Evolutionary conservation across 2,329 filamentous ascomycete species (phyloP).

Genomic region (Macroventuria anomochaeta): DNA sequence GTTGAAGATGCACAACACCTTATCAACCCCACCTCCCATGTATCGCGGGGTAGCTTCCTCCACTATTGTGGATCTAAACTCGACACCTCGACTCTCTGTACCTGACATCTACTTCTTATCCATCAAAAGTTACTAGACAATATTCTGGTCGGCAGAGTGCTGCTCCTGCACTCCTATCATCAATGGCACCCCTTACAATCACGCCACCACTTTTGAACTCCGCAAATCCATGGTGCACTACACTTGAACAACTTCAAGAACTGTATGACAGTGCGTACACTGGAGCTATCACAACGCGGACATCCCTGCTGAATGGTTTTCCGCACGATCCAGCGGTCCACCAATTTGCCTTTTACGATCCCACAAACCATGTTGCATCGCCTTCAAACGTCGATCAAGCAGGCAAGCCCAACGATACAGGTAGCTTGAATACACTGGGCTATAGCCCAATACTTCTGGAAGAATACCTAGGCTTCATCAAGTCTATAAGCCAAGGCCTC

Average conservation of each 20-base stretch:
- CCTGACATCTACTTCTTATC: too few relatives aligned
- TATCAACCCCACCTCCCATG: constrained; percentile 10
- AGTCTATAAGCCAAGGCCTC: constrained; percentile 51
- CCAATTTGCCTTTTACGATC: constrained; percentile 70
- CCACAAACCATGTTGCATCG: constrained; percentile 42
- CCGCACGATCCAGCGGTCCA: constrained; percentile 65
- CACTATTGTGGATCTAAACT: background rate
- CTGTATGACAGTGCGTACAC: constrained; percentile 69
- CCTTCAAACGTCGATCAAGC: constrained; percentile 28
- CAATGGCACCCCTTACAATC: constrained; percentile 56
- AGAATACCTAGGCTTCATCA: constrained; percentile 65
- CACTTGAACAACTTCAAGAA: constrained; percentile 63
- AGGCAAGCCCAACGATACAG: constrained; percentile 35
- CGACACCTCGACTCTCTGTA: background rate
- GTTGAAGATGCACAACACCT: constrained; percentile 2
- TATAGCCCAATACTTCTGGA: constrained; percentile 71
- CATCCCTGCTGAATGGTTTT: constrained; percentile 70
- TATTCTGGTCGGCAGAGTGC: background rate
- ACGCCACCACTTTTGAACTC: constrained; percentile 75
- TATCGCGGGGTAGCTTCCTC: constrained; percentile 10
- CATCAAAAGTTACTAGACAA: too few relatives aligned
- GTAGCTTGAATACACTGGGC: constrained; percentile 71
- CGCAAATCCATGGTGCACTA: constrained; percentile 77
- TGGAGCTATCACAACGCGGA: constrained; percentile 77
- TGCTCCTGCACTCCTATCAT: background rate